Evolutionary conservation across 2,329 filamentous ascomycete genomes (phyloP).

Genomic region (Ophiostoma quercus): DNA sequence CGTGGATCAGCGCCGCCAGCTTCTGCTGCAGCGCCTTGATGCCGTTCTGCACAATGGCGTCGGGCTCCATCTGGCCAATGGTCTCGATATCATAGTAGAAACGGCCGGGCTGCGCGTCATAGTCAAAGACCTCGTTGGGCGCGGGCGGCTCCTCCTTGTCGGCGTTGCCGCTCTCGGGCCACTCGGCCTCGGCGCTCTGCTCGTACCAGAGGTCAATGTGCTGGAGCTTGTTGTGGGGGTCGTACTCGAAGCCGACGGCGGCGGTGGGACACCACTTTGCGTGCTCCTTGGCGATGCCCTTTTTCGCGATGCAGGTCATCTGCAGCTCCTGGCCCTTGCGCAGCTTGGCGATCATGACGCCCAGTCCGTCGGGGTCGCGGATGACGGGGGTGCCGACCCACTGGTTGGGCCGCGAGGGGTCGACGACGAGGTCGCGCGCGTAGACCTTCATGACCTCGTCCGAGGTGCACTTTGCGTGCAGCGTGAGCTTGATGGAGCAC

Average conservation of each 20-base stretch:
- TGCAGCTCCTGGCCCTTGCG: conserved; percentile 84
- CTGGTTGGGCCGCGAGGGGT: conserved; percentile 63
- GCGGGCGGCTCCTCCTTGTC: conserved; percentile 72
- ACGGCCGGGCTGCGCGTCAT: conserved; percentile 72
- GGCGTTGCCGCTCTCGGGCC: conserved; percentile 66
- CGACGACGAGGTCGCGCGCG: conserved; percentile 77
- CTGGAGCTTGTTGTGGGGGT: conserved; percentile 90
- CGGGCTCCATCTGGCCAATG: conserved; percentile 80
- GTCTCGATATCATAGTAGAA: conserved; percentile 96
- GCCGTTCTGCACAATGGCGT: conserved; percentile 80
- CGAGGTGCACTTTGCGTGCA: conserved; percentile 79
- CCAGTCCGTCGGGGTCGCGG: conserved; percentile 72
- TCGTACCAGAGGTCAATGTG: conserved; percentile 97
- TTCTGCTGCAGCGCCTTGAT: conserved; percentile 88
- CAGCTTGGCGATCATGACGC: conserved; percentile 84
- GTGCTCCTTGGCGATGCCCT: conserved; percentile 98
- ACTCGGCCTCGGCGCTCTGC: conserved; percentile 73
- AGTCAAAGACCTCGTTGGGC: conserved; percentile 85
- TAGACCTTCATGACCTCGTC: conserved; percentile 93
- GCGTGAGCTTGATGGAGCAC: conserved; percentile 77
- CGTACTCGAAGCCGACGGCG: conserved; percentile 95
- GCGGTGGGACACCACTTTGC: conserved; percentile 94
- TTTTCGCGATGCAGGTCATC: conserved; percentile 90
- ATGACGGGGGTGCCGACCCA: conserved; percentile 77
- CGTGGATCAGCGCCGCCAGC: conserved; percentile 64